Evolutionary conservation across 2,329 filamentous ascomycete species (phyloP), one percentile per base, ranked within the genome.

Genomic region (Westerdykella aurantiaca): DNA sequence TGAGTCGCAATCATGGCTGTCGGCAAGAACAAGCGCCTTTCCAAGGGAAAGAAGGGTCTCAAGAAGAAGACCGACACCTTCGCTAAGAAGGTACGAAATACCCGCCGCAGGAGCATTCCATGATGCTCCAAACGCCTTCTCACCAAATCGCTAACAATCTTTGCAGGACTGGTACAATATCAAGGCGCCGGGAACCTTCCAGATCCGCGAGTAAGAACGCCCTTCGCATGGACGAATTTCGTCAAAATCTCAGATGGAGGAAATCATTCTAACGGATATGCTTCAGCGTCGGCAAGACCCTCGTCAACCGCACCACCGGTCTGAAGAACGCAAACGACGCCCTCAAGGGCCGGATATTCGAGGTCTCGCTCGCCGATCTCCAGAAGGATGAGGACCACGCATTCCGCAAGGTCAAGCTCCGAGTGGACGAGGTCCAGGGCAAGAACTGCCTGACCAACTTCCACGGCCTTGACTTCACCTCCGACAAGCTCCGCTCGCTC

Each of bases 361-460:
- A 98, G 81, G 91, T 97, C 61, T 97, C 91, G 57, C 85, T 98
- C 69, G 93, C 93, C 71, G 93, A 98, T 76, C 85, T 98, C 58
- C 93, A 98, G 80, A 97, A 96, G 79, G 93, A 98, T 72, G 93
- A 98, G 81, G 93, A 97, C 78, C 93, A 98, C 76, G 83, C 93
- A 50, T 98, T 97, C 87, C 91, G 93, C 79, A 98, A 98, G 83
- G 81, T 98, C 73, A 95, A 95, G 82, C 89, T 98, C 71, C 85
- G 93, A 60, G 88, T 97, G 67, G 93, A 98, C 70, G 93, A 98
- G 79, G 84, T 98, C 56, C 93, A 98, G 80, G 93, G 93, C 81
- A 96, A 96, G 85, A 97, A 95, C 85, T 97, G 93, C 80, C 79
- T 98, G 75, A 97, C 93, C 81, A 96, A 96, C 85, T 98, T 98